These are phyloP conservation scores for Colletotrichum endophyticum DNA, from an alignment of 2,329 filamentous ascomycete genomes.

Conservation along the genomic window DNA sequence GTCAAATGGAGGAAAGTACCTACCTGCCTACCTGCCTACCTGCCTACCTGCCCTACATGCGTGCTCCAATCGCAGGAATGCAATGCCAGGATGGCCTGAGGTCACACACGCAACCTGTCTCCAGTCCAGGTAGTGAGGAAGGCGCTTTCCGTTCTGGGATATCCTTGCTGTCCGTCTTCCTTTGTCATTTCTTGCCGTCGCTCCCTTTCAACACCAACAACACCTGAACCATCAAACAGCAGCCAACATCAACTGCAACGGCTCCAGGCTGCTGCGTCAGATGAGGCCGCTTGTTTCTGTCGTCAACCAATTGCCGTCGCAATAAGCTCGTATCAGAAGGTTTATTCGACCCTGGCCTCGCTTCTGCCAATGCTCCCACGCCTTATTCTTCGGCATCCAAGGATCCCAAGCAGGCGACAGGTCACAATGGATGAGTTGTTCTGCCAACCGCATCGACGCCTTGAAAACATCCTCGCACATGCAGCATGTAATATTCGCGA, in stretches of 20 bases:
- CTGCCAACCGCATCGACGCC: neutral
- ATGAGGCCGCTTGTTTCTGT: neutral
- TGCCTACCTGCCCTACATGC: neutral
- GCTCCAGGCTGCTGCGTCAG: neutral
- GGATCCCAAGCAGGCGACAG: neutral
- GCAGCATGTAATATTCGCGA: neutral
- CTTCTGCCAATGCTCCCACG: neutral
- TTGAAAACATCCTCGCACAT: neutral
- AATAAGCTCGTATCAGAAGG: neutral
- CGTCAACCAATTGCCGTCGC: neutral
- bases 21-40: no score
- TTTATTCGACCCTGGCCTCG: neutral
- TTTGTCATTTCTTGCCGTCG: neutral
- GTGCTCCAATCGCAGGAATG: neutral
- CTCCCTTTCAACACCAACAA: neutral
- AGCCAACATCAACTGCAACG: neutral
- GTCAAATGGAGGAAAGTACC: neutral
- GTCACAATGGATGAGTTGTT: slow-evolving; percentile 1
- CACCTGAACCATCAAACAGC: neutral
- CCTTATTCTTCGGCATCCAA: neutral
- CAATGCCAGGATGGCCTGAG: neutral
- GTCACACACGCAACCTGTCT: neutral
- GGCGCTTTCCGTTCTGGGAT: neutral
- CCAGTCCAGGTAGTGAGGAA: neutral
- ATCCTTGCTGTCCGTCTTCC: slow-evolving; percentile 1